Evolutionary conservation across 2,329 filamentous ascomycete genomes (phyloP), one percentile per base, ranked within the genome.

Genomic region (Dichotomopilus funicola): DNA sequence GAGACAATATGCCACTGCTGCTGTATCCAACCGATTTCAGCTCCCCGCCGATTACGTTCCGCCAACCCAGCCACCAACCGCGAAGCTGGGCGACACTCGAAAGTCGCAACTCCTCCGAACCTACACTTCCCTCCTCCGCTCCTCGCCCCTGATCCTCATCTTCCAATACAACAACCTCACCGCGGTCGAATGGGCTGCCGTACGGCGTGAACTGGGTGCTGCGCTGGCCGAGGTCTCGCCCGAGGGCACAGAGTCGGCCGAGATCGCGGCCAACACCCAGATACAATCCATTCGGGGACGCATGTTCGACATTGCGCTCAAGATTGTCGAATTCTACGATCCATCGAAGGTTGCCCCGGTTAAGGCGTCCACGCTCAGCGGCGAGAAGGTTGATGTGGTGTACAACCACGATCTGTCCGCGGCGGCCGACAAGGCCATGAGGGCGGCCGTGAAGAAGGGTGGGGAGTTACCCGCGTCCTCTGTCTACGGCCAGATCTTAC

Each of bases 121-220:
- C 65, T 96, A 96, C 73, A 89, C 91, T 51, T 94, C 91, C 47
- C 77, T 96, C 59, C 82, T 96, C 56, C 89, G 89, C 57, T 90
- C 90, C 27, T 87, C 89, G 9, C 91, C 91, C 42, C 73, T 96
- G 59, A 86, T 95, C 63, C 80, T 96, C 57, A 79, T 96, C 66
- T 95, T 96, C 77, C 75, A 86, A 65, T 75, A 86, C 74, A 83
- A 83, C 74, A 84, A 86, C 66, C 74, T 88, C 56, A 82, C 82
- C 2, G 86, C 90, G 3, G 77, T 81, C 45, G 88, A 92, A 76
- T 90, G 87, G 83, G 78, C 81, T 43, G 81, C 81, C 45, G 82
- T 92, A 64, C 78, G 88, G 51, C 80, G 88, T 54, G 88, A 91
- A 70, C 71, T 92, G 27, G 75, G 73, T 45, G 66, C 73, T 56